phyloP scores from a whole-genome alignment of 768 basidiomycete genomes.

The Boletus coccyginus region DNA sequence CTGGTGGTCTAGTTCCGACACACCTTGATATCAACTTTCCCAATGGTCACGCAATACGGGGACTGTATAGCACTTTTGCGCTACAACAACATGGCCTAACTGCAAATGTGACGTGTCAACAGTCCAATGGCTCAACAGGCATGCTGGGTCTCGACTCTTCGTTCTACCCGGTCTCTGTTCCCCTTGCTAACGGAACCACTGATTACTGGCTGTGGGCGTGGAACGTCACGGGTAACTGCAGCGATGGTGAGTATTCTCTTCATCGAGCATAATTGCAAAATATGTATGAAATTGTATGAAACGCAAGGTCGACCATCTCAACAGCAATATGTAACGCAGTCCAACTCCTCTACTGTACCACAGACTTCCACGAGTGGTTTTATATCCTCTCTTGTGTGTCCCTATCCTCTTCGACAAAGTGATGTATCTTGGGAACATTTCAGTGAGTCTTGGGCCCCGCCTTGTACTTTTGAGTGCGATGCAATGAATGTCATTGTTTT shows the following conservation, averaged over 20 bases:
- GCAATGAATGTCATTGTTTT: neutral
- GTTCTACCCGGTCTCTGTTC: neutral
- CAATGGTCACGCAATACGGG: neutral
- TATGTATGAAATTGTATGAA: neutral
- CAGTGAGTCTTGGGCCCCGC: neutral
- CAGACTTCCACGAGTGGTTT: neutral
- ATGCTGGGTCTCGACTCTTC: neutral
- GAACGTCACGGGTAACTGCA: neutral
- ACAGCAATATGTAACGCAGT: slow-evolving; percentile 2
- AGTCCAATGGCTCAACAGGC: neutral
- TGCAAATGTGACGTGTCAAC: slow-evolving; percentile 7
- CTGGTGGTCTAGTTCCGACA: slow-evolving; percentile 3
- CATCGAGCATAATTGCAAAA: neutral
- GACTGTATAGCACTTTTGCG: neutral
- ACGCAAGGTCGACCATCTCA: neutral
- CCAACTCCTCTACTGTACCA: neutral
- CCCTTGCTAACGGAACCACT: neutral
- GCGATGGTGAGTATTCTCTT: neutral
- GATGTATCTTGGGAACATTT: neutral
- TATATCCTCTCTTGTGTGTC: slow-evolving; percentile 1
- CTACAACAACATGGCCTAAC: slow-evolving; percentile 21
- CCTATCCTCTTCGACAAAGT: slow-evolving; percentile 1
- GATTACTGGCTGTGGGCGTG: slow-evolving; percentile 8
- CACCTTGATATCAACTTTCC: neutral
- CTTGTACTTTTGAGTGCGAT: neutral